Evolutionary conservation across 306 rosid species (phyloP).

Genomic region (Fagus sylvatica): DNA sequence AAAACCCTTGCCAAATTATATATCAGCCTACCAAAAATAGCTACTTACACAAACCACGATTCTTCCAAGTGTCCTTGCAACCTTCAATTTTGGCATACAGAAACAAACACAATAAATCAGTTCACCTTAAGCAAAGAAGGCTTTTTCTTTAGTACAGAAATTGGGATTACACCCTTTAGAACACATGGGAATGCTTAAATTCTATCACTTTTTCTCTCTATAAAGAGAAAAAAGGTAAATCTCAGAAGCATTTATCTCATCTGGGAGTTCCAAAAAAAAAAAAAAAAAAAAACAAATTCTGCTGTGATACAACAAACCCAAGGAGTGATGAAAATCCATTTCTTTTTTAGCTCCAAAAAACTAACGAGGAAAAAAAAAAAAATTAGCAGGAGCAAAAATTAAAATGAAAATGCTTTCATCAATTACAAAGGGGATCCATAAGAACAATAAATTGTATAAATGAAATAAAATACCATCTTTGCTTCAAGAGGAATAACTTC

Average conservation of each 20-base stretch:
- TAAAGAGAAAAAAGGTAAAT: neutral
- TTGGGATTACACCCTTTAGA: neutral
- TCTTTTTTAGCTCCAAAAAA: constrained; percentile 2
- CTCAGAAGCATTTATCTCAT: neutral
- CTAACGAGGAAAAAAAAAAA: neutral
- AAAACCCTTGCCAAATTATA: constrained; percentile 18
- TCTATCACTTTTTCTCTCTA: neutral
- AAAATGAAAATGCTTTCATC: constrained; percentile 7
- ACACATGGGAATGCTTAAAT: neutral
- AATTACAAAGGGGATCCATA: constrained; percentile 11
- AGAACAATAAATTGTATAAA: constrained; percentile 4
- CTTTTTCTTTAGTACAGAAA: neutral
- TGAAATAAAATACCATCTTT: neutral
- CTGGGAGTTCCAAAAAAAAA: neutral
- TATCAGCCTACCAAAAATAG: constrained; percentile 25
- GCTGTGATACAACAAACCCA: neutral
- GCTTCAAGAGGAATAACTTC: constrained; percentile 12
- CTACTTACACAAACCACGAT: constrained; percentile 22
- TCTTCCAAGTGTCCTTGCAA: constrained; percentile 23
- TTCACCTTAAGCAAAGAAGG: constrained; percentile 6
- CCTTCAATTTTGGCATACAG: constrained; percentile 22
- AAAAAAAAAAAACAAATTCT: neutral
- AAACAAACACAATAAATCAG: constrained; percentile 20
- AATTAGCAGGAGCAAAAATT: neutral
- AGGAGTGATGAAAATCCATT: neutral